Conservation (phyloP, 2,329 filamentous ascomycete genomes). For the Apiospora marii region DNA sequence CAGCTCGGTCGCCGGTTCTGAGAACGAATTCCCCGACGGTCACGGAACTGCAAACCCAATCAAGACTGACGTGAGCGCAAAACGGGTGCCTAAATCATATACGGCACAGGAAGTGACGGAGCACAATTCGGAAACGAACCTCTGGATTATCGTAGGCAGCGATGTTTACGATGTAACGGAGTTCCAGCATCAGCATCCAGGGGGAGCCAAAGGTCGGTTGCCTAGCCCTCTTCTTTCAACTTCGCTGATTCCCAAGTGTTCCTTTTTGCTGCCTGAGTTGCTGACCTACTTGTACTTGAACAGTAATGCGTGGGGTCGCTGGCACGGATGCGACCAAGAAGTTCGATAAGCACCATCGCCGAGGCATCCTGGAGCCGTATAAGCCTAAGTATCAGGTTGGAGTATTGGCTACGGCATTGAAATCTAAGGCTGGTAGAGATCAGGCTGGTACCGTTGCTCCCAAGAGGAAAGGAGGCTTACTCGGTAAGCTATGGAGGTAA, state of each 20-base stretch:
- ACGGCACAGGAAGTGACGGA: constrained; percentile 27
- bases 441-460: not conserved
- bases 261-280: not conserved
- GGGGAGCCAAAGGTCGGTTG: constrained; percentile 35
- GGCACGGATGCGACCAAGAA: constrained; percentile 36
- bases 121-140: constrained; percentile 32
- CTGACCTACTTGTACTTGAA: not conserved
- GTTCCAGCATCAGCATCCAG: constrained; percentile 36
- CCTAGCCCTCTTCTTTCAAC: not conserved
- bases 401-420: not conserved
- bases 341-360: constrained; percentile 35
- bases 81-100: not conserved
- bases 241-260: not conserved
- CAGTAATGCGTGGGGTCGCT: constrained; percentile 31
- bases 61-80: not conserved
- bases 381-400: constrained; percentile 5
- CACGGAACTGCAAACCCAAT: not conserved
- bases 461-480: not conserved
- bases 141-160: constrained; percentile 38
- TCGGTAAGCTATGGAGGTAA: not conserved
- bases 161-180: constrained; percentile 38
- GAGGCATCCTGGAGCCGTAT: constrained; percentile 31
- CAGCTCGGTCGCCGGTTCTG: too few relatives aligned
- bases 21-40: too few relatives aligned
- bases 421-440: not conserved